Evolutionary conservation across 179 eudicot genomes (phyloP).

Genomic region (Beta corolliflora): DNA sequence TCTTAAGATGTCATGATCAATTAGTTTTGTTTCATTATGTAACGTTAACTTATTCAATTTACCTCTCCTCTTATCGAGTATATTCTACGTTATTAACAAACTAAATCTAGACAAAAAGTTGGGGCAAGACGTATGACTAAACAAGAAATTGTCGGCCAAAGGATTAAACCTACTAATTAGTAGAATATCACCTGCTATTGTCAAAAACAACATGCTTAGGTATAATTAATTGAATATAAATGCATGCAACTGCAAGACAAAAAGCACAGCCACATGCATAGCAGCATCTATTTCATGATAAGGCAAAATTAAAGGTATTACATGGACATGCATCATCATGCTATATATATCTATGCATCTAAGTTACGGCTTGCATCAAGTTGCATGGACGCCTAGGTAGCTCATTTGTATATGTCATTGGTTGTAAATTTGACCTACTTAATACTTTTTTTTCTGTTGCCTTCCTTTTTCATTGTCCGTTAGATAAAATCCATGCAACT

Average conservation of each 20-base stretch:
- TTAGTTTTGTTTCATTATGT: too few relatives aligned
- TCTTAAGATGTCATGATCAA: too few relatives aligned
- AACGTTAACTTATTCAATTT: too few relatives aligned
- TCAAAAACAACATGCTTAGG: constrained; percentile 4
- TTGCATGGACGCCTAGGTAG: neutral
- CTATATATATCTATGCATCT: neutral
- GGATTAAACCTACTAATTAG: neutral
- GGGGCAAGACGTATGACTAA: neutral
- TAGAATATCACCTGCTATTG: neutral
- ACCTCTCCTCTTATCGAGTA: too few relatives aligned
- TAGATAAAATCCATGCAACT: constrained; percentile 16
- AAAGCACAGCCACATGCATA: constrained; percentile 28
- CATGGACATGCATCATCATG: constrained; percentile 6
- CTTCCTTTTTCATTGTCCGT: too few relatives aligned
- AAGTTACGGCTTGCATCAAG: too few relatives aligned
- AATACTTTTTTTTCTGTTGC: neutral
- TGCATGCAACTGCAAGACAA: constrained; percentile 1
- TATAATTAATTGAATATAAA: too few relatives aligned
- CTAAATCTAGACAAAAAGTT: too few relatives aligned
- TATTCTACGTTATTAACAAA: too few relatives aligned
- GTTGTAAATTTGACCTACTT: constrained; percentile 25
- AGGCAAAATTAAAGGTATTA: constrained; percentile 14
- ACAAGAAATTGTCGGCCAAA: neutral
- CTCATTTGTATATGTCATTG: constrained; percentile 12
- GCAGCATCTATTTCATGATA: constrained; percentile 28